Evolutionary conservation across 139 green algal genomes (phyloP).

Genomic region (Axilococcus clingmanii): DNA sequence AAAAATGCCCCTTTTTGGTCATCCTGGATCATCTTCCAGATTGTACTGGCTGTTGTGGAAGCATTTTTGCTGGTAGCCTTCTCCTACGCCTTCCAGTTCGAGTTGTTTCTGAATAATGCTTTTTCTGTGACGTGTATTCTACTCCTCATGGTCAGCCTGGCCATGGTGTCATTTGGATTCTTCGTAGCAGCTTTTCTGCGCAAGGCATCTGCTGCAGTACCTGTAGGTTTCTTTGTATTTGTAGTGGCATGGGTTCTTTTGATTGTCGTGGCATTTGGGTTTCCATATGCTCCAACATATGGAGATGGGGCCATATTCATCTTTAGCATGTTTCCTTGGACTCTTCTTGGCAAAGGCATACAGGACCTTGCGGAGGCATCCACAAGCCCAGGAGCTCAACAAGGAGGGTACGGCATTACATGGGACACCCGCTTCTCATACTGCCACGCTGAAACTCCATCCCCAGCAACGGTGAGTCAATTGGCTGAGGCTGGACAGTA

Average conservation of each 20-base stretch:
- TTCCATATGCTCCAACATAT: constrained; percentile 33
- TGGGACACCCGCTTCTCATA: constrained; percentile 49
- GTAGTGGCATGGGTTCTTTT: constrained; percentile 51
- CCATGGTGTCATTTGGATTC: constrained; percentile 48
- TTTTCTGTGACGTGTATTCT: constrained; percentile 47
- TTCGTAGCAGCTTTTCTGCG: constrained; percentile 42
- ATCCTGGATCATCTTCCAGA: constrained; percentile 15
- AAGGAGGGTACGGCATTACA: constrained; percentile 26
- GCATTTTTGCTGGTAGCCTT: constrained; percentile 21
- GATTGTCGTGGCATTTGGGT: constrained; percentile 35
- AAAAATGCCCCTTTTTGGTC: constrained; percentile 9
- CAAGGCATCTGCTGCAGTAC: constrained; percentile 30
- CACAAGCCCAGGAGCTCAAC: too few relatives aligned
- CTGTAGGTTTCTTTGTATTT: constrained; percentile 57
- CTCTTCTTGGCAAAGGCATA: constrained; percentile 66
- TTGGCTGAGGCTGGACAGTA: constrained; percentile 22
- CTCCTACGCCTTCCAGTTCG: constrained; percentile 17
- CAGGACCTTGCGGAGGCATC: constrained; percentile 47
- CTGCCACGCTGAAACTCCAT: constrained; percentile 32
- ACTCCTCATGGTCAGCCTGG: constrained; percentile 44
- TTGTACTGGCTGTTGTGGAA: constrained; percentile 13
- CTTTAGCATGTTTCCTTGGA: constrained; percentile 63
- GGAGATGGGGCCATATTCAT: constrained; percentile 2
- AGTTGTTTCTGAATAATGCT: constrained; percentile 41
- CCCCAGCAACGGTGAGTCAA: too few relatives aligned